Percentiles rank a stretch among this genome's conserved stretches.
Evolutionary conservation across 1,284 basidiomycete genomes (phyloP).

Genomic region (Stereum hirsutum): DNA sequence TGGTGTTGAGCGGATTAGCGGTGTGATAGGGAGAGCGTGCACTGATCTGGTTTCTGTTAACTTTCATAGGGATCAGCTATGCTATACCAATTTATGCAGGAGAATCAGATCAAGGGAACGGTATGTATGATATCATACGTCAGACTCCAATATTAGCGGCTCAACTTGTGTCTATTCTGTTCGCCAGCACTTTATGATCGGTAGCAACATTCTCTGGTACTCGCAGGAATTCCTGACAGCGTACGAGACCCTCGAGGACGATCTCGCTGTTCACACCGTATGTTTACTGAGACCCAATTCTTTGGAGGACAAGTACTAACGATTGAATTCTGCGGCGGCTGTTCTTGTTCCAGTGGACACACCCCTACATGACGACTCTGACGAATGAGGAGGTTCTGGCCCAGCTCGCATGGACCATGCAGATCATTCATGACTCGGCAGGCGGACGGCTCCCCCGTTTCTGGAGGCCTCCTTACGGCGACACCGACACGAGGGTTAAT

Average conservation of each 20-base stretch:
- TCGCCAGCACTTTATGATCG: slow-evolving; percentile 89
- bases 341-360: too few species aligned
- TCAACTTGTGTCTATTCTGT: too few species aligned
- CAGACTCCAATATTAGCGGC: too few species aligned
- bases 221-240: slow-evolving; percentile 44
- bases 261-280: slow-evolving; percentile 78
- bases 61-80: slow-evolving; percentile 19
- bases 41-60: background rate
- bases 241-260: slow-evolving; percentile 41
- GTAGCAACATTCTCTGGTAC: slow-evolving; percentile 55
- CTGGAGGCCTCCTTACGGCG: slow-evolving; percentile 77
- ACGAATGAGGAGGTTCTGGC: slow-evolving; percentile 63
- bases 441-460: slow-evolving; percentile 63
- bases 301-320: too few species aligned
- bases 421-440: slow-evolving; percentile 75
- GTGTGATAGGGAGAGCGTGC: too few species aligned
- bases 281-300: too few species aligned
- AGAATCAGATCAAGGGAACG: slow-evolving; percentile 53
- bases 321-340: too few species aligned
- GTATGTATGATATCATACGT: too few species aligned
- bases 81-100: slow-evolving; percentile 50
- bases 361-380: slow-evolving; percentile 75
- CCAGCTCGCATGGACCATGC: slow-evolving; percentile 79
- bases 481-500: slow-evolving; percentile 63
- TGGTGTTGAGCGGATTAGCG: background rate